A percentile compares a stretch with the other conserved stretches of the same genome.
These are phyloP conservation scores for Alternaria consortialis DNA, from an alignment of 2,329 filamentous ascomycete genomes.

Conservation along the genomic window DNA sequence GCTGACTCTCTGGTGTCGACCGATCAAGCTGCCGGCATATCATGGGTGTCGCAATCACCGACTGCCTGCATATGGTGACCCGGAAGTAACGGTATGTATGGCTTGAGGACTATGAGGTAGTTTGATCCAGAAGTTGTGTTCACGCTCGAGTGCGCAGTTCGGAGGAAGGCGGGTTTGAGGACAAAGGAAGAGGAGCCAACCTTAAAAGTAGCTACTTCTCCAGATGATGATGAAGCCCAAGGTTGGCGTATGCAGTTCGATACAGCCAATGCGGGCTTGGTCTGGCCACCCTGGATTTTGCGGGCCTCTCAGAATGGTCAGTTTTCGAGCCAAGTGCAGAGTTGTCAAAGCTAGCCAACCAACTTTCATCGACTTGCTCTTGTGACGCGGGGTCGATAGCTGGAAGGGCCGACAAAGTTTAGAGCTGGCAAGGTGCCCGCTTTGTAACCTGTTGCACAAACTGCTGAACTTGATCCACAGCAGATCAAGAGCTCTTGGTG, in stretches of 20 bases:
- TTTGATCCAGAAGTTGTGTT: slow-evolving; percentile 11
- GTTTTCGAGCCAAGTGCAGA: slow-evolving; percentile 20
- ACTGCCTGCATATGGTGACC: slow-evolving; percentile 14
- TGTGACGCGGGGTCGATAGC: slow-evolving; percentile 31
- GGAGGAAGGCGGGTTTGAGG: slow-evolving; percentile 8
- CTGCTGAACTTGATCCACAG: neutral
- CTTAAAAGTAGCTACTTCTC: slow-evolving; percentile 19
- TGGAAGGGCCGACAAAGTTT: slow-evolving; percentile 13
- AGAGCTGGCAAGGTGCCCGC: neutral
- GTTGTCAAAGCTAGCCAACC: slow-evolving; percentile 25
- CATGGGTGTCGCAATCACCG: slow-evolving; percentile 19
- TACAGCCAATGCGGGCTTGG: slow-evolving; percentile 23
- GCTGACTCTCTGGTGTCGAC: slow-evolving; percentile 14
- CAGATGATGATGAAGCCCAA: slow-evolving; percentile 25
- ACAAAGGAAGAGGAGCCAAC: slow-evolving; percentile 1
- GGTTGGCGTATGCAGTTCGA: slow-evolving; percentile 22
- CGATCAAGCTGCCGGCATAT: slow-evolving; percentile 24
- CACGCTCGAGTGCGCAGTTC: slow-evolving; percentile 11
- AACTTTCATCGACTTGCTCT: slow-evolving; percentile 21
- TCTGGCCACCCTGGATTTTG: slow-evolving; percentile 9
- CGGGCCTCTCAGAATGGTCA: slow-evolving; percentile 19
- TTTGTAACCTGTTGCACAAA: slow-evolving; percentile 10
- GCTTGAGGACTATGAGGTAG: neutral
- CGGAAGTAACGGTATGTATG: slow-evolving; percentile 3
- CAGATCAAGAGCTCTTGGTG: neutral